phyloP scores from a whole-genome alignment of 192 early-diverging fungal species.

The Linnemannia hyalina region DNA sequence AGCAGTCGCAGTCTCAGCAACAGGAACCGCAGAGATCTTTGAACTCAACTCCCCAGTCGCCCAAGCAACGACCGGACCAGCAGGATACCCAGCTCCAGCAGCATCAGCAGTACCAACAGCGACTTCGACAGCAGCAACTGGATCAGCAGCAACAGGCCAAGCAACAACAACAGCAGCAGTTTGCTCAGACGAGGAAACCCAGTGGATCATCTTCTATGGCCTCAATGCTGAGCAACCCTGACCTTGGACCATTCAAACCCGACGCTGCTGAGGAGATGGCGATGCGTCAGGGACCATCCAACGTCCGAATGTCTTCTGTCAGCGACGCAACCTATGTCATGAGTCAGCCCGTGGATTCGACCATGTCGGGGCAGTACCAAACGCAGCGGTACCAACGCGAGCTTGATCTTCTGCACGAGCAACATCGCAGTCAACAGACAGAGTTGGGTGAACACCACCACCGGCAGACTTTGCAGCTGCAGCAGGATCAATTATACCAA shows the following conservation, averaged over 20 bases:
- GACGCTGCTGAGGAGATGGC: neutral
- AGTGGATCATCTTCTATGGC: neutral
- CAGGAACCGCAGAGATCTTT: neutral
- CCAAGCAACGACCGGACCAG: neutral
- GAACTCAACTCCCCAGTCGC: neutral
- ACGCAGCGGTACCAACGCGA: conserved; percentile 28
- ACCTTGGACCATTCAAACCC: neutral
- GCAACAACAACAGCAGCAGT: conserved; percentile 5
- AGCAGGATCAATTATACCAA: conserved; percentile 41
- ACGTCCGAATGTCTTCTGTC: neutral
- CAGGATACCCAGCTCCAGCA: conserved; percentile 5
- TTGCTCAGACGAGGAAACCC: neutral
- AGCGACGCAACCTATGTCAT: neutral
- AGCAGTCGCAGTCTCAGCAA: neutral
- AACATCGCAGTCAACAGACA: conserved; percentile 38
- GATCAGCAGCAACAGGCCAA: conserved; percentile 27
- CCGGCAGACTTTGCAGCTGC: conserved; percentile 38
- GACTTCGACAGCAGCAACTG: conserved; percentile 20
- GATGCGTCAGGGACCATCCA: neutral
- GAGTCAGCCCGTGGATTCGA: neutral
- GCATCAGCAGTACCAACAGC: conserved; percentile 22
- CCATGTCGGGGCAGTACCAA: conserved; percentile 11
- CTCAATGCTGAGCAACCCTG: neutral
- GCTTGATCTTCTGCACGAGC: conserved; percentile 31
- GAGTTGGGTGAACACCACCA: conserved; percentile 40